Percentiles rank a stretch among this genome's conserved stretches.
Evolutionary conservation across 2,329 filamentous ascomycete genomes (phyloP).

Genomic region (Dactylellina cionopaga): DNA sequence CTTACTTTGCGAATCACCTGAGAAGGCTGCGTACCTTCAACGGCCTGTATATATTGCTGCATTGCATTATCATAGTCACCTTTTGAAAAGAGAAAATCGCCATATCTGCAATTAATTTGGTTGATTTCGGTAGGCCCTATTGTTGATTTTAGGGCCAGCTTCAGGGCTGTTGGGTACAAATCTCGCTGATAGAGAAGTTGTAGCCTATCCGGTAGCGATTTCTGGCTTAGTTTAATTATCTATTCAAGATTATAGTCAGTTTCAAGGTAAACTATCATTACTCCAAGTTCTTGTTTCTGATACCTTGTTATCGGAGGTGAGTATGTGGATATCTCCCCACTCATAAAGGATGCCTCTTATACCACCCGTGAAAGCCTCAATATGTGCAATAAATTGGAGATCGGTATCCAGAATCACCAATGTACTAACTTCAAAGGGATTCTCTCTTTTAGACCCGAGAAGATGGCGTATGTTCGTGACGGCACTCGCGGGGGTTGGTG

Average conservation of each 20-base stretch:
- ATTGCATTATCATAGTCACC: slow-evolving; percentile 98
- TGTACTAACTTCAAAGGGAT: slow-evolving; percentile 84
- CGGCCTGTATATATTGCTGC: slow-evolving; percentile 97
- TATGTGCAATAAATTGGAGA: slow-evolving; percentile 87
- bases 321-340: slow-evolving; percentile 91
- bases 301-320: slow-evolving; percentile 92
- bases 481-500: slow-evolving; percentile 58
- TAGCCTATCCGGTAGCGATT: slow-evolving; percentile 85
- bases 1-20: slow-evolving; percentile 53
- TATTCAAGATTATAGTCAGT: slow-evolving; percentile 57
- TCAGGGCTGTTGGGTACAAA: slow-evolving; percentile 89
- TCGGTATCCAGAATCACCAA: slow-evolving; percentile 94
- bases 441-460: slow-evolving; percentile 65
- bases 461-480: slow-evolving; percentile 14
- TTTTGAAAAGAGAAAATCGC: slow-evolving; percentile 92
- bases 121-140: slow-evolving; percentile 82
- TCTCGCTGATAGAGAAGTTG: slow-evolving; percentile 95
- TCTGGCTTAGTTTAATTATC: slow-evolving; percentile 79
- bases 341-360: slow-evolving; percentile 83
- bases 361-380: slow-evolving; percentile 82
- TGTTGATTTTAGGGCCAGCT: slow-evolving; percentile 87
- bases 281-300: slow-evolving; percentile 46
- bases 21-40: slow-evolving; percentile 55
- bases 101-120: slow-evolving; percentile 90
- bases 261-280: no score